These are phyloP conservation scores for Sambucus nigra DNA, from an alignment of 129 eudicot species.

Conservation along the genomic window DNA sequence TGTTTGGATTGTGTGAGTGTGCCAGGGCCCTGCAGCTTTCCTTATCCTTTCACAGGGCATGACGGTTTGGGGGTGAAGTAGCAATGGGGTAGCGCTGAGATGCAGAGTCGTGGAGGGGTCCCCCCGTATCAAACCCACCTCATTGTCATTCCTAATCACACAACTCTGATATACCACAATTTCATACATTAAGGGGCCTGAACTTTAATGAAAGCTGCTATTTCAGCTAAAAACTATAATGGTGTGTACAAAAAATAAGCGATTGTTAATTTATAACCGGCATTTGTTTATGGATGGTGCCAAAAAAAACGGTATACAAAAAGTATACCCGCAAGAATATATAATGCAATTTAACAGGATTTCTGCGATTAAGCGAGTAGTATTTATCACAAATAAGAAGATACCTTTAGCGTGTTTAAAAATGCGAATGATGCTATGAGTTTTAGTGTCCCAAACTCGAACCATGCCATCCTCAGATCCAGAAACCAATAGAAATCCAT, in stretches of 20 bases:
- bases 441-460: constrained; percentile 84
- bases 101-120: too few relatives aligned
- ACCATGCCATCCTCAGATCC: constrained; percentile 94
- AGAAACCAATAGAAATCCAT: constrained; percentile 73
- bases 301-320: not conserved
- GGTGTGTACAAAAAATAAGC: not conserved
- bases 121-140: too few relatives aligned
- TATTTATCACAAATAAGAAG: not conserved
- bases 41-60: too few relatives aligned
- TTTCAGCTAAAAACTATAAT: not conserved
- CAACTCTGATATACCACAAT: too few relatives aligned
- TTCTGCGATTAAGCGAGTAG: not conserved
- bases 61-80: too few relatives aligned
- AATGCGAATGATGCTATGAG: constrained; percentile 59
- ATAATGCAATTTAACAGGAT: constrained; percentile 1
- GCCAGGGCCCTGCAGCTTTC: too few relatives aligned
- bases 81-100: too few relatives aligned
- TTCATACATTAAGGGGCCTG: too few relatives aligned
- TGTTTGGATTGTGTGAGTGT: too few relatives aligned
- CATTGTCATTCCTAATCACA: too few relatives aligned
- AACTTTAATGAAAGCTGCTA: too few relatives aligned
- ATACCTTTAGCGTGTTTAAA: constrained; percentile 82
- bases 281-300: not conserved
- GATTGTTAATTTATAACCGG: not conserved
- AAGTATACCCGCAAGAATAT: not conserved